phyloP scores from a whole-genome alignment of 2,329 filamentous ascomycete genomes.

The Colletotrichum falcatum region DNA sequence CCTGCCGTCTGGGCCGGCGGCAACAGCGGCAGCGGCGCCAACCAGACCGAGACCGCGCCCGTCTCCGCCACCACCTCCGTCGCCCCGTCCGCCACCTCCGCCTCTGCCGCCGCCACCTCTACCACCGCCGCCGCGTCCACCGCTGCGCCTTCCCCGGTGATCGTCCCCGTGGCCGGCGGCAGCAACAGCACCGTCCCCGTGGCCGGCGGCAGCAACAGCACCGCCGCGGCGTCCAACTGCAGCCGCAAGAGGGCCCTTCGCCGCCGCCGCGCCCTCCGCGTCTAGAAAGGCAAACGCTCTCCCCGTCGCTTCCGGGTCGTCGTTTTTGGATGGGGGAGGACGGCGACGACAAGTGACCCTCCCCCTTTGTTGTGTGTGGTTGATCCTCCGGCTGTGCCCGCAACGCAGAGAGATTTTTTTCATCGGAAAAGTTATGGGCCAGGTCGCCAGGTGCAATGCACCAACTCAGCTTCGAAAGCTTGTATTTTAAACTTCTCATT shows the following conservation, averaged over 20 bases:
- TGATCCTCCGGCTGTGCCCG: not conserved
- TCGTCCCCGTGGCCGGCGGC: not conserved
- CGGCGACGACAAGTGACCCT: no score
- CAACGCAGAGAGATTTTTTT: not conserved
- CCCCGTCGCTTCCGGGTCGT: no score
- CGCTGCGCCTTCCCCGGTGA: not conserved
- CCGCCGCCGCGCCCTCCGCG: not conserved
- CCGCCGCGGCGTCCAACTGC: not conserved
- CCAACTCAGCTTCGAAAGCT: no score
- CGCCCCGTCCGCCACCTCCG: not conserved
- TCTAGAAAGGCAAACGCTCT: no score
- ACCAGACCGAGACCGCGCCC: not conserved
- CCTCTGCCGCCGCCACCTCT: not conserved
- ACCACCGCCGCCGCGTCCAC: not conserved
- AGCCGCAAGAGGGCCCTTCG: not conserved
- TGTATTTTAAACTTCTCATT: not conserved
- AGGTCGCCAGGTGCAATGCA: not conserved
- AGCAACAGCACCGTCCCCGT: not conserved
- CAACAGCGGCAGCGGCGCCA: not conserved
- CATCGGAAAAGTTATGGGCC: not conserved
- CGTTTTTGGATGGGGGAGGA: not conserved
- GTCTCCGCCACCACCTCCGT: not conserved
- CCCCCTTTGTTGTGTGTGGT: not conserved
- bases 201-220: not conserved
- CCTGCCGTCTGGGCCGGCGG: slow-evolving; percentile 29